phyloP scores from a whole-genome alignment of 345 rosid species.

The Gossypium sturtianum region DNA sequence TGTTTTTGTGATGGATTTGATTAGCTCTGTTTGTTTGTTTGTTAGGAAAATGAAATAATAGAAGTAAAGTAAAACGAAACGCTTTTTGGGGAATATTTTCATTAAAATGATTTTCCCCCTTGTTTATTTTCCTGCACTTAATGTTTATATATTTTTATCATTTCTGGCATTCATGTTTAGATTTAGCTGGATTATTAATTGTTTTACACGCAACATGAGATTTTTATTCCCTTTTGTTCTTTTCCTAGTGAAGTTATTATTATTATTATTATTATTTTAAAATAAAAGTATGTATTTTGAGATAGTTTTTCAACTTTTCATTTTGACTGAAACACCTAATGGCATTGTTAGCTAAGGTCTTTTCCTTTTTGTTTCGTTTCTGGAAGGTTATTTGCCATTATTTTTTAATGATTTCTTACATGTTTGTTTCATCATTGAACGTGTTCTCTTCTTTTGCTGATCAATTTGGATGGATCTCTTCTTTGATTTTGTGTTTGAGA shows the following conservation, averaged over 20 bases:
- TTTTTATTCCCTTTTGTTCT: neutral
- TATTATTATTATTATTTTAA: neutral
- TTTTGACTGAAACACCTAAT: neutral
- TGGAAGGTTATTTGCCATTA: neutral
- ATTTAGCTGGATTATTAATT: neutral
- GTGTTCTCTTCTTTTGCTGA: slow-evolving; percentile 7
- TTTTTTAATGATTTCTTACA: neutral
- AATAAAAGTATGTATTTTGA: neutral
- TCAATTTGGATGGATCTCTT: neutral
- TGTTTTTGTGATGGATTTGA: slow-evolving; percentile 1
- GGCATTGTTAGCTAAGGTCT: neutral
- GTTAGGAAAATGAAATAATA: neutral
- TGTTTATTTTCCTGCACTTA: neutral
- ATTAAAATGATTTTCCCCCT: neutral
- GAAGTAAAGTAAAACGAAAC: neutral
- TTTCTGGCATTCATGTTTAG: neutral
- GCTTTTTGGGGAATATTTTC: neutral
- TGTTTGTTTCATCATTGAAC: neutral
- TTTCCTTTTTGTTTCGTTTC: neutral
- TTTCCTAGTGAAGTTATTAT: too few relatives aligned
- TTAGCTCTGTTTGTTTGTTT: slow-evolving; percentile 5
- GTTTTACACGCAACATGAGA: neutral
- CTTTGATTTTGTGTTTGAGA: neutral
- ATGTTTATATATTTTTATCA: neutral
- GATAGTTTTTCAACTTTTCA: neutral